A percentile compares a stretch with the other conserved stretches of the same genome.
Conservation (phyloP, 1,139 yeast species). For the Scheffersomyces quercinus region DNA sequence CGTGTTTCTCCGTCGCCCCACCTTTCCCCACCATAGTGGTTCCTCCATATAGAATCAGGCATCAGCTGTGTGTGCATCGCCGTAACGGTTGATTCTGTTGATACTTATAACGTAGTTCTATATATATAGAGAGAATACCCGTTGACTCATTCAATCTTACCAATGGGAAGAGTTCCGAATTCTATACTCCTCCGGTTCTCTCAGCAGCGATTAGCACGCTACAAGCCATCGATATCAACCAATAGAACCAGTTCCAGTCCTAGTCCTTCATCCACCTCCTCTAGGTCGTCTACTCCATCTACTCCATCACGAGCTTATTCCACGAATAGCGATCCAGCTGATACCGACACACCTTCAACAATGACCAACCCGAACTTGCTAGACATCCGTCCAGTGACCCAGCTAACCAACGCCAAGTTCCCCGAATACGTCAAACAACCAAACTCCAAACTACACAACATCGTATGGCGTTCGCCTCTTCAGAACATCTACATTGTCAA, state of each 20-base stretch:
- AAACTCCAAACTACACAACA: slow-evolving; percentile 48
- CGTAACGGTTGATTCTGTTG: too few relatives aligned
- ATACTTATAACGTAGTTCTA: too few relatives aligned
- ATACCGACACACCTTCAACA: background rate
- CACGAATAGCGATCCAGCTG: background rate
- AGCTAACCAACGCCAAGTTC: slow-evolving; percentile 11
- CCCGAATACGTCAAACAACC: slow-evolving; percentile 48
- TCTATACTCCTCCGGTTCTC: background rate
- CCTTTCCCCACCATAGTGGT: too few relatives aligned
- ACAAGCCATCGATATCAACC: background rate
- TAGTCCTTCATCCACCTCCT: too few relatives aligned
- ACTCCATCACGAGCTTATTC: background rate
- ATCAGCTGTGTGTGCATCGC: too few relatives aligned
- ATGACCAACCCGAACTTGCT: background rate
- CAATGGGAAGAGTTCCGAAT: background rate
- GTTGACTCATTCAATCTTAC: background rate
- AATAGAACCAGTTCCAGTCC: background rate
- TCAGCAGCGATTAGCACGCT: background rate
- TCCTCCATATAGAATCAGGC: too few relatives aligned
- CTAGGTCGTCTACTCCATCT: too few relatives aligned
- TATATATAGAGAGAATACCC: too few relatives aligned
- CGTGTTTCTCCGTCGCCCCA: too few relatives aligned
- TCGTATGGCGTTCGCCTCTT: slow-evolving; percentile 52
- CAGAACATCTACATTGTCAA: slow-evolving; percentile 77
- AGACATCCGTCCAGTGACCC: slow-evolving; percentile 9